A percentile compares a stretch with the other conserved stretches of the same genome.
Conservation (phyloP, 2,329 filamentous ascomycete genomes). For the Helotiales sp. region DNA sequence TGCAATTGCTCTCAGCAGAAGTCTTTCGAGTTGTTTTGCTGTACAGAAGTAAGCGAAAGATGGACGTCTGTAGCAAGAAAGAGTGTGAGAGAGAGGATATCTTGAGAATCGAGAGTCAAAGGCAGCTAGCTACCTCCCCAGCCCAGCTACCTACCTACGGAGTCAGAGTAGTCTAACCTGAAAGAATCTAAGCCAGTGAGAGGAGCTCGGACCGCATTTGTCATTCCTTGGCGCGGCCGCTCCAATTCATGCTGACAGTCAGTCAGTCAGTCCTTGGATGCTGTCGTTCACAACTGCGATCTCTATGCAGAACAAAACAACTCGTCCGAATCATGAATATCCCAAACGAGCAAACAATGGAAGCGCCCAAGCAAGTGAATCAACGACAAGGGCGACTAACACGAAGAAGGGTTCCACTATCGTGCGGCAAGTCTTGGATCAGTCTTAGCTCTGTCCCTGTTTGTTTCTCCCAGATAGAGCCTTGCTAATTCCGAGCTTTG, state of each 20-base stretch:
- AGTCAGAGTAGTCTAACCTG: background rate
- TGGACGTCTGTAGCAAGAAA: no score
- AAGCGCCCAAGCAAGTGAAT: background rate
- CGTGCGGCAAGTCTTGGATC: background rate
- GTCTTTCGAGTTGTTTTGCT: no score
- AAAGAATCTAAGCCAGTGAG: background rate
- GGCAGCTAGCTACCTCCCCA: no score
- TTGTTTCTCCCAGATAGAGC: background rate
- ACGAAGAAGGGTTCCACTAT: conserved; percentile 6
- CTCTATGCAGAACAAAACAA: background rate
- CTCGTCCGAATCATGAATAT: background rate
- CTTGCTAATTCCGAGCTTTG: background rate
- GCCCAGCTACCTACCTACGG: background rate
- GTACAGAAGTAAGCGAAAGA: no score
- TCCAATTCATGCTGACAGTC: background rate
- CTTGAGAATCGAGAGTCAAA: no score
- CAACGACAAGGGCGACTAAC: conserved; percentile 1
- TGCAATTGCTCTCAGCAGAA: no score
- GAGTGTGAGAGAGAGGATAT: no score
- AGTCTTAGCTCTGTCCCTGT: background rate
- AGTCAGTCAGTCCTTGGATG: no score
- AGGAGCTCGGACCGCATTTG: background rate
- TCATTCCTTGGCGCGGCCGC: conserved; percentile 4
- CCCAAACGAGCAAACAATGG: background rate
- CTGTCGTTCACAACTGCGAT: background rate